A percentile compares a stretch with the other conserved stretches of the same genome.
Evolutionary conservation across 768 basidiomycete species (phyloP).

Genomic region (Mycena kentingensis): DNA sequence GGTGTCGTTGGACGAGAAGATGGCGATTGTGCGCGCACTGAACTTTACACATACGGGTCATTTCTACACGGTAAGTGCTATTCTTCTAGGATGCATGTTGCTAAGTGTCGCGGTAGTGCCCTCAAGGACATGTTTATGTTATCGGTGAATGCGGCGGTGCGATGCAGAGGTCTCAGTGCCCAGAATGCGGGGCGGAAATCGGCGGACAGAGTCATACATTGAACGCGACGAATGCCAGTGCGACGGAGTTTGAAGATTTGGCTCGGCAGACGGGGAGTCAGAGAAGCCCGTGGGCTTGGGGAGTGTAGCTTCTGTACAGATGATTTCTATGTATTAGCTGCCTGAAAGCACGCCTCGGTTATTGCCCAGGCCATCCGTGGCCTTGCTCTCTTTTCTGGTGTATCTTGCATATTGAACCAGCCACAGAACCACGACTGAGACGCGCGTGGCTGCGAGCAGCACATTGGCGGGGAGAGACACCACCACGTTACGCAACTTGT

Average conservation of each 20-base stretch:
- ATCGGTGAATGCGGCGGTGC: conserved; percentile 68
- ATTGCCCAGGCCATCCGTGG: too few species aligned
- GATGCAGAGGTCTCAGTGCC: conserved; percentile 47
- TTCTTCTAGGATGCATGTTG: too few species aligned
- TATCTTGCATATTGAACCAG: too few species aligned
- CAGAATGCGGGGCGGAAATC: conserved; percentile 58
- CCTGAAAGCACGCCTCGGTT: too few species aligned
- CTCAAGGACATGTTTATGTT: conserved; percentile 63
- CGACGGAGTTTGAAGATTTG: conserved; percentile 49
- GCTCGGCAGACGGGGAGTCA: conserved; percentile 34
- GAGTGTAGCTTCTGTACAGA: not conserved
- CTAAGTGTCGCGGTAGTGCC: too few species aligned
- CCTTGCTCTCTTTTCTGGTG: too few species aligned
- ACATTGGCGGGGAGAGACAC: too few species aligned
- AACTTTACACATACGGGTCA: conserved; percentile 47
- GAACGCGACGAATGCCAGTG: conserved; percentile 44
- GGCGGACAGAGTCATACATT: conserved; percentile 51
- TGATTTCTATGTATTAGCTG: too few species aligned
- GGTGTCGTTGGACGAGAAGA: conserved; percentile 55
- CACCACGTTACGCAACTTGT: too few species aligned
- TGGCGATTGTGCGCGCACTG: conserved; percentile 51
- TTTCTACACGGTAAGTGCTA: too few species aligned
- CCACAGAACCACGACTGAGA: too few species aligned
- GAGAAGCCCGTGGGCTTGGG: conserved; percentile 35
- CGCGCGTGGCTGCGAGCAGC: too few species aligned